Evolutionary conservation across 75 land plant genomes (phyloP), one percentile per base, ranked within the genome.

Genomic region (Selaginella moellendorffii): DNA sequence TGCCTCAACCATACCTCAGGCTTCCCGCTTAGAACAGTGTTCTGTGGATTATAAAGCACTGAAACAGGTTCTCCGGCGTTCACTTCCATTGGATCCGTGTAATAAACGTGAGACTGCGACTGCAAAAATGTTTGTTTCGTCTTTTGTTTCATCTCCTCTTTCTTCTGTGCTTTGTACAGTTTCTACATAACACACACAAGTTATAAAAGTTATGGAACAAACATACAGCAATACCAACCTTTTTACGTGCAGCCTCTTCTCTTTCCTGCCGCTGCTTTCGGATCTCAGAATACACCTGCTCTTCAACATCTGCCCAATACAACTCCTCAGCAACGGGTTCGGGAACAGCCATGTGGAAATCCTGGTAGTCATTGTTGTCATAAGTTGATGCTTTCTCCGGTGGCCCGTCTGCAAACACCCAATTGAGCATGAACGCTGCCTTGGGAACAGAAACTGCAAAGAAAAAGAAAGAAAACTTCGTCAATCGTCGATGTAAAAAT

Each of bases 391-490:
- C 96, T 29, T 28, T 65, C 30, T 66, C 68, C 1, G 91, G 84
- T 30, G 96, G 84, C 21, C 96, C 96, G 79, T 89, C 87, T 63
- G 96, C 87, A 71, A 89, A 78, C 24, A 89, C 96, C 90, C 96
- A 89, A 67, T 89, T 79, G 66, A 89, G 73, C 0, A 89, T 78
- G 68, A 73, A 71, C 5, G 96, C 84, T 58, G 59, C 60, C 23
- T 81, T 76, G 30, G 90, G 96, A 22, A 89, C 79, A 62, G 56
- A 62, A 75, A 88, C 95, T 88, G 65, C 58, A 73, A 25, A 70
- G 1, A 19, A n/a, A n/a, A n/a, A n/a, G n/a, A 36, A 36, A 36
- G 46, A 5, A 36, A 5, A 36, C 46, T 5, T 36, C 14, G 14
- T 36, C 10, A 5, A 36, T n/a, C 46, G 46, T 36, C 5, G 10